These are phyloP conservation scores for Didymella segeticola DNA, from an alignment of 2,329 filamentous ascomycete species.

Conservation along the genomic window DNA sequence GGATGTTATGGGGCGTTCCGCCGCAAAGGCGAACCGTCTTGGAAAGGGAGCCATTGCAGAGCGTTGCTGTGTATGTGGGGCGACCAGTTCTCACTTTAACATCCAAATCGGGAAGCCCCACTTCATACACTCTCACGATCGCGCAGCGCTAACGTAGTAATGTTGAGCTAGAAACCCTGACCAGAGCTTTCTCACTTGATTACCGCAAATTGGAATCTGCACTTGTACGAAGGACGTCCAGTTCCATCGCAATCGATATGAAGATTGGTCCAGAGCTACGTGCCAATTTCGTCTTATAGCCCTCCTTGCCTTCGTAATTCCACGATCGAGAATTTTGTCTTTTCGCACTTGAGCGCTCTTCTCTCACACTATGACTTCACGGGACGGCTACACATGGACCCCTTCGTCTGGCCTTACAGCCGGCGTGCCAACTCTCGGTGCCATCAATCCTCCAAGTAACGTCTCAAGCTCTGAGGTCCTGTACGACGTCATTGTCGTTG, in stretches of 20 bases:
- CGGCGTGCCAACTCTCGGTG: conserved; percentile 29
- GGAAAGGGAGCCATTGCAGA: background rate
- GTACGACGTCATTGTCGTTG: conserved; percentile 35
- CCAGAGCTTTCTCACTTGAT: background rate
- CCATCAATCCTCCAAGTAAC: conserved; percentile 25
- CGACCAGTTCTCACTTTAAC: conserved; percentile 20
- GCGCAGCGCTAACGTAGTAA: background rate
- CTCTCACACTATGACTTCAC: conserved; percentile 22
- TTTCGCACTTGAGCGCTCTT: background rate
- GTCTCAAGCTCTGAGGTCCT: conserved; percentile 15
- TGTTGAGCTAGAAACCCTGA: background rate
- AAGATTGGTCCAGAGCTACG: background rate
- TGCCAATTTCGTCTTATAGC: background rate
- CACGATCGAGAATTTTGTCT: background rate
- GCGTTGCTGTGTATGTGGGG: background rate
- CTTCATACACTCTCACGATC: background rate
- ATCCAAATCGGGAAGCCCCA: conserved; percentile 13
- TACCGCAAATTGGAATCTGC: background rate
- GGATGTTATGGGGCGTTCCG: background rate
- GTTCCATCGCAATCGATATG: background rate
- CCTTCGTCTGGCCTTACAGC: conserved; percentile 20
- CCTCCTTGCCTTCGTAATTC: background rate
- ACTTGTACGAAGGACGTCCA: background rate
- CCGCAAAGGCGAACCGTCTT: background rate
- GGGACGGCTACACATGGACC: conserved; percentile 34